Evolutionary conservation across 768 basidiomycete species (phyloP).

Genomic region (Suillus lakei): DNA sequence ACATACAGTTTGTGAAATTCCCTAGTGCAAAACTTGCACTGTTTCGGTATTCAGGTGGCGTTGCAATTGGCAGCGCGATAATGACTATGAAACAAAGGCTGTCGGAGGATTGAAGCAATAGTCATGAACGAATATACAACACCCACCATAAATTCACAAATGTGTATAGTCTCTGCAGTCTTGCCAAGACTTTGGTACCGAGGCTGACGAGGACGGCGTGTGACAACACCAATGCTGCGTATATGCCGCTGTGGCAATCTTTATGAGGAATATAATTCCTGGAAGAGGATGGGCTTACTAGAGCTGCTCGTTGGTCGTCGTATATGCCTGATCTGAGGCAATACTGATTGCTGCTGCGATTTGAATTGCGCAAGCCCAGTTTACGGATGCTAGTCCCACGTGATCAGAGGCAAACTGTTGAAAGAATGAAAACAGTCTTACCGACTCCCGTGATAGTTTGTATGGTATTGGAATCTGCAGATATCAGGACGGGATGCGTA

Average conservation of each 20-base stretch:
- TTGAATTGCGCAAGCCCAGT: constrained; percentile 2
- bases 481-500: background rate
- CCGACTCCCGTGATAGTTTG: constrained; percentile 45
- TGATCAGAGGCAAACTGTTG: background rate
- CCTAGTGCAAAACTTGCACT: background rate
- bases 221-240: background rate
- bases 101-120: background rate
- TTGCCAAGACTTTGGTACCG: constrained; percentile 1
- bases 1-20: constrained; percentile 14
- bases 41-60: background rate
- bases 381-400: background rate
- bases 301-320: constrained; percentile 48
- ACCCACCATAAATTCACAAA: background rate
- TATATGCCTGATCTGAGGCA: constrained; percentile 43
- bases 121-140: background rate
- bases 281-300: constrained; percentile 46
- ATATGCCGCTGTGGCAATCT: background rate
- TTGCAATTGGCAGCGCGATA: background rate
- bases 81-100: constrained; percentile 1
- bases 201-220: constrained; percentile 1
- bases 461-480: constrained; percentile 1
- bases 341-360: constrained; percentile 34
- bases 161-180: background rate
- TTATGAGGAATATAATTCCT: constrained; percentile 44
- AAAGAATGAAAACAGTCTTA: background rate